Percentiles rank a stretch among this genome's conserved stretches.
Conservation (phyloP, 305 asterid genomes). For the Fraxinus velutina region DNA sequence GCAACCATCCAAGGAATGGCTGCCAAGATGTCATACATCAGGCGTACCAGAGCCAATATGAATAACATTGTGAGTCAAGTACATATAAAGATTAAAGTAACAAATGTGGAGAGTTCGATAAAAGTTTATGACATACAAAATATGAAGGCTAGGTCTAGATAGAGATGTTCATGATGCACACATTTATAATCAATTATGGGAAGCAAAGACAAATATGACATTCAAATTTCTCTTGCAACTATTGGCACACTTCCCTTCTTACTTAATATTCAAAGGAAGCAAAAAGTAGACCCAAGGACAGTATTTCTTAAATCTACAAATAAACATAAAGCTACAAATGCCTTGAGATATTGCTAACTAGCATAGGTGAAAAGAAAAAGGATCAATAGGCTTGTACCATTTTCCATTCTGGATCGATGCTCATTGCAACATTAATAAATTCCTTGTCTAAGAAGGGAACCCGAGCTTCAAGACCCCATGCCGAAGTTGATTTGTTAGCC, state of each 20-base stretch:
- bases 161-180: background rate
- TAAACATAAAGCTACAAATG: background rate
- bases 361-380: slow-evolving; percentile 7
- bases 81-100: background rate
- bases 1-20: background rate
- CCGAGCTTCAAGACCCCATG: slow-evolving; percentile 99
- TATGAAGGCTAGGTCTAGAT: background rate
- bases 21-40: background rate
- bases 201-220: background rate
- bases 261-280: background rate
- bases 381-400: slow-evolving; percentile 47
- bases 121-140: background rate
- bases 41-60: background rate
- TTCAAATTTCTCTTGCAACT: background rate
- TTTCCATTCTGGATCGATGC: slow-evolving; percentile 93
- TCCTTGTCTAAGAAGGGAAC: slow-evolving; percentile 98
- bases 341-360: background rate
- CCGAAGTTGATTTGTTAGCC: slow-evolving; percentile 97
- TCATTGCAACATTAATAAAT: slow-evolving; percentile 82
- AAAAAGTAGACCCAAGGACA: background rate
- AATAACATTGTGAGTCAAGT: background rate
- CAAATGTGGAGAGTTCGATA: background rate
- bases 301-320: background rate
- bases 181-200: background rate
- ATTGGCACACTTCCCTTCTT: background rate